Base-by-base conservation (phyloP, 169 alveolate species). In the Besnoitia besnoiti region DNA sequence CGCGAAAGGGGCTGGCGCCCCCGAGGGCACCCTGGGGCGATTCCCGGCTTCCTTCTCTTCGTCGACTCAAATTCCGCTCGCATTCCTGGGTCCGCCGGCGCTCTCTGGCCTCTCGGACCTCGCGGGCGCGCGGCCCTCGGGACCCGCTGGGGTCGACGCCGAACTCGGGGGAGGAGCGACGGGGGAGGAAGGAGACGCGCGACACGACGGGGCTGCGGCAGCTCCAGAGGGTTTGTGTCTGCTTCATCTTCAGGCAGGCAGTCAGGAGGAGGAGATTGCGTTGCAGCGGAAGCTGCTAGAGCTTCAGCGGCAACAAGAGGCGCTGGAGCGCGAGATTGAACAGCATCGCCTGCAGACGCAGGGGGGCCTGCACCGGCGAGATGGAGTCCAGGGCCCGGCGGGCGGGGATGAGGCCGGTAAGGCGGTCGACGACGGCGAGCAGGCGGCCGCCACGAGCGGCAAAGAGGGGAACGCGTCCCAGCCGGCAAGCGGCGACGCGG, bases 271-370 rank as follows among this genome's bases (percentile, higher is more conserved):
- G 85, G 40, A 76, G 85, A 12, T 19, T 7, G 51, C 44, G 44
- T 47, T 39, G 85, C 55, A 39, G 85, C 44, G 50, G 85, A 19
- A 16, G 10, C 51, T n/a, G 50, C 27, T 35, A 12, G 51, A 76
- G 85, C 85, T 76, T 10, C 85, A 35, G 50, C 46, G 33, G 49
- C 85, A 76, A 27, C 44, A 76, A 37, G 51, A 76, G 50, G 51
- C 46, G 50, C 85, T 76, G 46, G 49, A n/a, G 85, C 85, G 85
- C 39, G 44, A 62, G 79, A 62, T 62, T 24, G 79, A 62, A 27
- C 79, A 62, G 33, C 79, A 62, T 24, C 79, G 79, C 14, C 39
- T 62, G 44, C 79, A 62, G 8, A 10, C 33, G 33, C 79, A 62
- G 59, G 59, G 24, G 59, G n/a, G n/a, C n/a, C n/a, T n/a, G n/a